Percentiles rank a stretch among this genome's conserved stretches.
Conservation (phyloP, 257 asterid genomes). For the Nicotiana sylvestris region DNA sequence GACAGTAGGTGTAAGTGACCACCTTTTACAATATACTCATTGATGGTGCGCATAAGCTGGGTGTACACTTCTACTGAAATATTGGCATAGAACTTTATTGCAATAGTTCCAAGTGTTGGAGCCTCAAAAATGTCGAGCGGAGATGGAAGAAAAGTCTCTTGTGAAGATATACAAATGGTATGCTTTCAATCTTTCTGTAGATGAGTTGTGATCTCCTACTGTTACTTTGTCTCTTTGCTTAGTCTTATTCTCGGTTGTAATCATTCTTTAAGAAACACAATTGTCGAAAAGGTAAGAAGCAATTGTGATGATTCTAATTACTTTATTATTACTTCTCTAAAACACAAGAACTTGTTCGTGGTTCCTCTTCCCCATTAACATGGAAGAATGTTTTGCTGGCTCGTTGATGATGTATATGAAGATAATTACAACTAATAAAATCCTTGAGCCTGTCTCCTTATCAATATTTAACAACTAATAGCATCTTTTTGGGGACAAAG, state of each 20-base stretch:
- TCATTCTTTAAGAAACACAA: background rate
- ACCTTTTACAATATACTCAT: background rate
- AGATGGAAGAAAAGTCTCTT: slow-evolving; percentile 45
- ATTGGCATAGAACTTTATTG: background rate
- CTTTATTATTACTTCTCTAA: background rate
- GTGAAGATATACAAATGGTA: slow-evolving; percentile 52
- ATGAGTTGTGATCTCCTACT: background rate
- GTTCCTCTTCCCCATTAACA: background rate
- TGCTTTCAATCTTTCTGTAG: slow-evolving; percentile 19
- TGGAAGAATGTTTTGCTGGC: background rate
- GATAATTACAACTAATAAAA: background rate
- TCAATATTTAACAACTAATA: background rate
- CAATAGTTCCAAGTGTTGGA: background rate
- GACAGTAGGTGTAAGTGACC: background rate
- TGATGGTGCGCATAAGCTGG: slow-evolving; percentile 2
- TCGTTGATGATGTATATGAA: background rate
- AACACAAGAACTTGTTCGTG: background rate
- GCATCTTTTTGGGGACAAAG: background rate
- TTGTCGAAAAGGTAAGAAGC: background rate
- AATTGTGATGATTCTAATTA: background rate
- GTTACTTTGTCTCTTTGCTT: background rate
- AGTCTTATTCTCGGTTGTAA: background rate
- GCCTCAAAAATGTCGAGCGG: slow-evolving; percentile 40
- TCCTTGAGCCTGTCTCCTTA: background rate
- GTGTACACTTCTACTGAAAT: background rate